Evolutionary conservation across 768 basidiomycete genomes (phyloP).

Genomic region (Suillus paluster): DNA sequence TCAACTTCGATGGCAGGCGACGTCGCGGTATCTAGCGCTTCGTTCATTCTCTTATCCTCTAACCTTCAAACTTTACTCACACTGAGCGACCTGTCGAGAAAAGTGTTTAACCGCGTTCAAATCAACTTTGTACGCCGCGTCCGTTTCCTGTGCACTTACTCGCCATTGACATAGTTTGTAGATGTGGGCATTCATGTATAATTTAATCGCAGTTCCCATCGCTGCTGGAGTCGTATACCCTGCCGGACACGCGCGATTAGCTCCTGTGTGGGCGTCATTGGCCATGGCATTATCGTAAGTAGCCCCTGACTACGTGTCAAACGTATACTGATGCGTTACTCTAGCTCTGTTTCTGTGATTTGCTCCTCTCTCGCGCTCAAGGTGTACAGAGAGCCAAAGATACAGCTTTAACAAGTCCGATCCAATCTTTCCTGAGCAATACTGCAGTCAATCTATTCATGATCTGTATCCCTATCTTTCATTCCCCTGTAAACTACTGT

Average conservation of each 20-base stretch:
- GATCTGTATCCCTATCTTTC: neutral
- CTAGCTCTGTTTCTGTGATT: conserved; percentile 65
- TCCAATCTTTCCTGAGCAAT: neutral
- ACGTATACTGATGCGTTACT: conserved; percentile 5
- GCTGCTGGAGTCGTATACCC: conserved; percentile 83
- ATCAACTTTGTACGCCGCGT: conserved; percentile 67
- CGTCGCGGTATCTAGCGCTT: conserved; percentile 76
- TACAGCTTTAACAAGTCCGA: conserved; percentile 1
- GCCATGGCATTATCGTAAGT: conserved; percentile 80
- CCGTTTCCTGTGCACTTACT: conserved; percentile 8
- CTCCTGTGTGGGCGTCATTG: conserved; percentile 80
- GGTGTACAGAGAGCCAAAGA: conserved; percentile 45
- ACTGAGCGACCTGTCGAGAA: conserved; percentile 65
- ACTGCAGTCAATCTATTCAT: neutral
- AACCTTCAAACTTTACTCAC: conserved; percentile 63
- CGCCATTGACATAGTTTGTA: conserved; percentile 31
- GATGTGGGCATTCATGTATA: conserved; percentile 74
- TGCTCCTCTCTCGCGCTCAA: conserved; percentile 61
- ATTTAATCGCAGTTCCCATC: conserved; percentile 67
- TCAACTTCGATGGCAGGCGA: conserved; percentile 35
- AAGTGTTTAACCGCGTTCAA: conserved; percentile 70
- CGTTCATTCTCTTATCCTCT: conserved; percentile 77
- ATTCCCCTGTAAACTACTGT: neutral
- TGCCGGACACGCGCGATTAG: conserved; percentile 62
- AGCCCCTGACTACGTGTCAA: neutral